Evolutionary conservation across 768 basidiomycete species (phyloP), one percentile per base, ranked within the genome.

Genomic region (Saitozyma podzolica): DNA sequence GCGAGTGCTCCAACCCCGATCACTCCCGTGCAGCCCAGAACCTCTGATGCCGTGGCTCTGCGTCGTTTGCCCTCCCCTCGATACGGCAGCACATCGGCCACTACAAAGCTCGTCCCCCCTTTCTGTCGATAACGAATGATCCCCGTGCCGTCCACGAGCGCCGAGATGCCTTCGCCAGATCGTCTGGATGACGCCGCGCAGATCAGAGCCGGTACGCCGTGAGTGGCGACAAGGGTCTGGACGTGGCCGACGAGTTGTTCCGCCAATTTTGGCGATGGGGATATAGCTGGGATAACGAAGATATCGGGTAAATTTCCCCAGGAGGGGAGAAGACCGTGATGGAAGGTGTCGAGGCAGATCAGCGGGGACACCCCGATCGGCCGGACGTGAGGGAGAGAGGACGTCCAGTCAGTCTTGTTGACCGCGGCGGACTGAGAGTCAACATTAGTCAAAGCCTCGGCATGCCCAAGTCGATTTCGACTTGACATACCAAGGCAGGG

Each of bases 321-420:
- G 8, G 40, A 41, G 14, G 14, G 20, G 13, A 63, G 39, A n/a
- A 58, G 59, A 45, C 52, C 45, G 14, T 54, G 64, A 47, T 68
- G 66, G 45, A 68, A 58, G 4, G 60, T 54, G 57, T 68, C 66
- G 17, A 64, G 56, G 19, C 66, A 64, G 47, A 68, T 64, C 29
- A 64, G 20, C n/a, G 66, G 59, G 39, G 62, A 53, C 51, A 64
- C 47, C 13, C 16, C 1, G 19, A 68, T 50, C 8, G 40, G 50
- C 6, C 66, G 63, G 19, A 16, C 40, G 19, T 54, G 52, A 9
- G 56, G 49, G 20, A 20, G 37, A 8, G 16, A 29, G 37, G 29
- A 5, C 2, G 55, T 54, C 65, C 65, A 66, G 19, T 59, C 51
- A 49, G 56, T 53, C 54, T 63, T 63, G 41, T 52, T 48, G 40